Conservation (phyloP, 1,139 yeast genomes). For the Geotrichum aggregatum region DNA sequence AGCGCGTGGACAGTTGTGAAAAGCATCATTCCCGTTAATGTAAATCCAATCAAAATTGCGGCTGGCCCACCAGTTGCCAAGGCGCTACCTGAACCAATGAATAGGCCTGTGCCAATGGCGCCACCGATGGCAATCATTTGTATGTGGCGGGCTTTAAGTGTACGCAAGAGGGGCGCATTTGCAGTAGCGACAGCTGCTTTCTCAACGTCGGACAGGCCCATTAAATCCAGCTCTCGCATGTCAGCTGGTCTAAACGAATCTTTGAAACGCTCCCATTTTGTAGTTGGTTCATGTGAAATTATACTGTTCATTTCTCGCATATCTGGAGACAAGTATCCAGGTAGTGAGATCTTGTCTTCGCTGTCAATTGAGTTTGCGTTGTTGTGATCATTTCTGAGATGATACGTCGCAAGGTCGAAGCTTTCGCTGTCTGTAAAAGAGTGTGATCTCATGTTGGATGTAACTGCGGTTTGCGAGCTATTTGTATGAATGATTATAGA, state of each 20-base stretch:
- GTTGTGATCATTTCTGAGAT: not conserved
- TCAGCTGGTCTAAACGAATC: constrained; percentile 33
- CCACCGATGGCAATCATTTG: constrained; percentile 80
- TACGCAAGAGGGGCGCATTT: constrained; percentile 41
- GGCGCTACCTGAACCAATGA: constrained; percentile 71
- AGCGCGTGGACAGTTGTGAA: constrained; percentile 76
- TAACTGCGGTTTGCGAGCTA: no score
- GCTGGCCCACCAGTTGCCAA: constrained; percentile 76
- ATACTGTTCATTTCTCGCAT: not conserved
- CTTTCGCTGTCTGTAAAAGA: no score
- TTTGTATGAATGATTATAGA: no score
- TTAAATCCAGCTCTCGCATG: constrained; percentile 23
- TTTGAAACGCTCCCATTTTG: constrained; percentile 22
- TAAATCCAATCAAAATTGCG: constrained; percentile 63
- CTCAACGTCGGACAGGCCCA: constrained; percentile 29
- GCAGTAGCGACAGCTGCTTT: constrained; percentile 34
- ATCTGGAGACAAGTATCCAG: not conserved
- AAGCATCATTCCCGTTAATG: constrained; percentile 65
- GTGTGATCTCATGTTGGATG: no score
- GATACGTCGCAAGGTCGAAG: no score
- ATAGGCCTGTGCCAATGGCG: constrained; percentile 74
- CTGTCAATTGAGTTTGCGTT: not conserved
- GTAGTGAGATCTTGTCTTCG: not conserved
- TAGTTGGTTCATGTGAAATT: not conserved
- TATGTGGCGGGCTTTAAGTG: constrained; percentile 48